These are phyloP conservation scores for Fonsecaea monophora DNA, from an alignment of 2,329 filamentous ascomycete genomes.

Conservation along the genomic window DNA sequence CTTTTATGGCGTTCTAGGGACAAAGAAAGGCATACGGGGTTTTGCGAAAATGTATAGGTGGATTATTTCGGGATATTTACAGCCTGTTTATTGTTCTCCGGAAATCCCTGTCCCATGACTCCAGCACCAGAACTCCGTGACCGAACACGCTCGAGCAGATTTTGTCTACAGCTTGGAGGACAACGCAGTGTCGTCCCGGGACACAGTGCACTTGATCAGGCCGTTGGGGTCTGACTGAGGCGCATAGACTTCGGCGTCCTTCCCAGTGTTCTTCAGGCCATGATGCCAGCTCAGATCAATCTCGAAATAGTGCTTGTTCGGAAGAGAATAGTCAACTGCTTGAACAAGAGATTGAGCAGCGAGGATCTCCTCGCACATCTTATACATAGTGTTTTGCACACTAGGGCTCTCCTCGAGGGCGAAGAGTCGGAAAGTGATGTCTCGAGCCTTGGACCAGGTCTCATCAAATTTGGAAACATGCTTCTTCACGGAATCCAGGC, in stretches of 20 bases:
- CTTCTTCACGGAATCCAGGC: constrained; percentile 70
- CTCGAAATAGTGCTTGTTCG: constrained; percentile 99
- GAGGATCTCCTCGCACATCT: constrained; percentile 91
- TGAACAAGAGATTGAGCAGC: constrained; percentile 74
- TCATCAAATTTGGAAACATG: constrained; percentile 73
- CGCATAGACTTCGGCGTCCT: constrained; percentile 92
- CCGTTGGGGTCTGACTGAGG: constrained; percentile 94
- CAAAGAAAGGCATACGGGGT: not conserved
- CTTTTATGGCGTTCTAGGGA: constrained; percentile 17
- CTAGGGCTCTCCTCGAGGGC: constrained; percentile 89
- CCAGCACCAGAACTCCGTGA: constrained; percentile 43
- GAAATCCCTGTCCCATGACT: constrained; percentile 1
- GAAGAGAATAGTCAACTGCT: constrained; percentile 79
- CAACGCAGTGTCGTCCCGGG: constrained; percentile 38
- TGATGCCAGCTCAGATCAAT: constrained; percentile 98
- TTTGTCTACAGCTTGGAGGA: constrained; percentile 14
- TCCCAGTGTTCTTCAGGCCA: constrained; percentile 90
- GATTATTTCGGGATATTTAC: constrained; percentile 26
- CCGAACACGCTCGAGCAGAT: constrained; percentile 4
- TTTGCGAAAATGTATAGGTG: constrained; percentile 25
- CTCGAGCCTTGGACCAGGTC: constrained; percentile 77
- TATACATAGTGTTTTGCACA: constrained; percentile 98
- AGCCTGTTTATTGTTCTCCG: constrained; percentile 7
- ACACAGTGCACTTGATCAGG: constrained; percentile 90
- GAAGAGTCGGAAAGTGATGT: constrained; percentile 89